Conservation (phyloP, 805 yeast species). For the Zygosaccharomyces kombuchaensis region DNA sequence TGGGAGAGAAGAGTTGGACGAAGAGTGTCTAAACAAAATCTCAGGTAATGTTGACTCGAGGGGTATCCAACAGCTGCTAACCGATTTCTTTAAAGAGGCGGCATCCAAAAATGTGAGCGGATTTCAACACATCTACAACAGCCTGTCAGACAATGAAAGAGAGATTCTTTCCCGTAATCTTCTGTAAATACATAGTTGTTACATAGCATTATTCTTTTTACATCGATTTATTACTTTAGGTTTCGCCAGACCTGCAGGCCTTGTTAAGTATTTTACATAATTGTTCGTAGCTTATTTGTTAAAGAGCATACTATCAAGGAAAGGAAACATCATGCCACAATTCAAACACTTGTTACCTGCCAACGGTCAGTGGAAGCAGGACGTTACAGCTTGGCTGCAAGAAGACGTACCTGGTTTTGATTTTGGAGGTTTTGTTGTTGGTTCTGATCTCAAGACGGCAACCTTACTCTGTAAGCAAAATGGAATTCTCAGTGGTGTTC, state of each 20-base stretch:
- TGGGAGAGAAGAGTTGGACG: background rate
- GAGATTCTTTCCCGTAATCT: slow-evolving; percentile 47
- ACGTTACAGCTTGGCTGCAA: slow-evolving; percentile 66
- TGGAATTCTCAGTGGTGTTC: slow-evolving; percentile 80
- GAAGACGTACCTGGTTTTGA: slow-evolving; percentile 95
- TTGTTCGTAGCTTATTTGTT: background rate
- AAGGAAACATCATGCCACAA: slow-evolving; percentile 23
- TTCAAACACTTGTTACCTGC: slow-evolving; percentile 61
- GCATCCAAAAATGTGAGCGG: slow-evolving; percentile 45
- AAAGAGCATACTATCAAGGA: background rate
- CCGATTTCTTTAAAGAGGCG: slow-evolving; percentile 54
- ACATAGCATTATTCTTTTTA: background rate
- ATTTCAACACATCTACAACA: slow-evolving; percentile 50
- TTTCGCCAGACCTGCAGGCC: background rate
- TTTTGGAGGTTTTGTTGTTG: slow-evolving; percentile 94
- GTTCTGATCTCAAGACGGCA: slow-evolving; percentile 64
- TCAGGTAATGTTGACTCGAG: slow-evolving; percentile 15
- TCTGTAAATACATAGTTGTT: slow-evolving; percentile 1
- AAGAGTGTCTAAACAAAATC: slow-evolving; percentile 13
- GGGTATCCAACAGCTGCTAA: slow-evolving; percentile 37
- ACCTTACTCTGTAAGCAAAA: slow-evolving; percentile 74
- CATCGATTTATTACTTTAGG: background rate
- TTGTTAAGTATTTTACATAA: background rate
- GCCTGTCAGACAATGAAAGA: slow-evolving; percentile 51
- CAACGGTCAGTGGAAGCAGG: slow-evolving; percentile 77